These are phyloP conservation scores for Castanopsis chinensis DNA, from an alignment of 306 rosid genomes.

Conservation along the genomic window DNA sequence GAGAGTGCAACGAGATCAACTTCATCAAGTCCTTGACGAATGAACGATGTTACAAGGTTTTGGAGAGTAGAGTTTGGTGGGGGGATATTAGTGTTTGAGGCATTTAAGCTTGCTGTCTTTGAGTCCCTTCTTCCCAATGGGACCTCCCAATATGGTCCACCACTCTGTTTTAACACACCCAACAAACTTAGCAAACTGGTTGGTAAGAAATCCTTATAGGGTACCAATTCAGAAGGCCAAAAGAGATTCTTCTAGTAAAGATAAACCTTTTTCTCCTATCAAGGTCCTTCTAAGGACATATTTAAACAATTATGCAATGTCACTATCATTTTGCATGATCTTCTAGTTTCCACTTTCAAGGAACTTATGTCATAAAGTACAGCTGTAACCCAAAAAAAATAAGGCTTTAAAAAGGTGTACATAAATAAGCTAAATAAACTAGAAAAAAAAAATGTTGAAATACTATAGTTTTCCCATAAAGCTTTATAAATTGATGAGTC, in stretches of 20 bases:
- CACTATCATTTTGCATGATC: too few relatives aligned
- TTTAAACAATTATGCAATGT: not conserved
- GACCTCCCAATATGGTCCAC: slow-evolving; percentile 82
- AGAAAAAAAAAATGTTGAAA: not conserved
- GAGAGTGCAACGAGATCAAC: slow-evolving; percentile 84
- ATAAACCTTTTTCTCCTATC: not conserved
- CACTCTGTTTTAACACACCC: slow-evolving; percentile 54
- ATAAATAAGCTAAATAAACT: not conserved
- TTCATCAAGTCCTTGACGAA: slow-evolving; percentile 83
- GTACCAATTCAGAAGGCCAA: too few relatives aligned
- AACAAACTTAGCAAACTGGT: not conserved
- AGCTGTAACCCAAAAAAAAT: too few relatives aligned
- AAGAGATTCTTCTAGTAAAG: too few relatives aligned
- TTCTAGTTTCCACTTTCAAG: too few relatives aligned
- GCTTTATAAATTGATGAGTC: too few relatives aligned
- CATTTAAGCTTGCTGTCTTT: slow-evolving; percentile 56
- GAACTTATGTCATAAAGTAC: too few relatives aligned
- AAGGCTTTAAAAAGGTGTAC: too few relatives aligned
- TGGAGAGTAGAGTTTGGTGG: slow-evolving; percentile 66
- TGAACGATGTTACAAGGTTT: slow-evolving; percentile 52
- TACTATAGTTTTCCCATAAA: too few relatives aligned
- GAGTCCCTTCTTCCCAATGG: slow-evolving; percentile 88
- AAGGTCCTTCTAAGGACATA: not conserved
- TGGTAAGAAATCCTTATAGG: not conserved
- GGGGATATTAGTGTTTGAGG: slow-evolving; percentile 69